Base-by-base conservation (phyloP, 116 monocot species). In the Dioscorea cayenensis region DNA sequence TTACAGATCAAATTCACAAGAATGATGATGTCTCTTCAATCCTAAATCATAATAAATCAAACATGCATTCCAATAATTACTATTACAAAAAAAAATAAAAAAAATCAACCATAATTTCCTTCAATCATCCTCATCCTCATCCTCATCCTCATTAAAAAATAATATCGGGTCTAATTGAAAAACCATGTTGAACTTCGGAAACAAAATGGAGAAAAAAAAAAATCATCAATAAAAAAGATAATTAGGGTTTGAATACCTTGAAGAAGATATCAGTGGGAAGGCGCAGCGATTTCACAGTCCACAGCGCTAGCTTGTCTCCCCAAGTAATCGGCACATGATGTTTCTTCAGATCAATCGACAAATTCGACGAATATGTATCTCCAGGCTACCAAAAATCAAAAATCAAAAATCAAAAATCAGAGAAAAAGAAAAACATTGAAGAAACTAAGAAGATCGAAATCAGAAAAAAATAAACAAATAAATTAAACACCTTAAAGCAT, bases 261-360 rank as follows among this genome's bases (percentile, higher is more conserved):
- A 88, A 88, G 78, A 88, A 88, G 70, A 92, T 21, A 68, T 92
- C 86, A 10, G 80, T 86, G 10, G 86, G 92, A 27, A 64, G 51
- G 2, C 83, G 82, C 28, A 92, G 73, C 23, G 72, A 4, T 67
- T 86, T 92, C 64, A 92, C 92, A 12, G 77, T 84, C 83, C 84
- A 84, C 75, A 60, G 81, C 23, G 92, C 88, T 14, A 80, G 17
- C 65, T 82, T 92, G 69, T 92, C 92, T 21, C 75, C 66, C 27
- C 83, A 51, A 5, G 78, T 76, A 0, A 63, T 82, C 20, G 92
- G 84, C 21, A 73, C 77, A 65, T 88, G 88, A 69, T 88, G 92
- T 73, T 86, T 92, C 80, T 75, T 81, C 67, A 88, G 61, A 78
- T 92, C 88, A n/a, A 92, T 92, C 58, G 77, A 60, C 28, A 83